Conservation (phyloP, 306 rosid genomes). For the Acmispon strigosus region DNA sequence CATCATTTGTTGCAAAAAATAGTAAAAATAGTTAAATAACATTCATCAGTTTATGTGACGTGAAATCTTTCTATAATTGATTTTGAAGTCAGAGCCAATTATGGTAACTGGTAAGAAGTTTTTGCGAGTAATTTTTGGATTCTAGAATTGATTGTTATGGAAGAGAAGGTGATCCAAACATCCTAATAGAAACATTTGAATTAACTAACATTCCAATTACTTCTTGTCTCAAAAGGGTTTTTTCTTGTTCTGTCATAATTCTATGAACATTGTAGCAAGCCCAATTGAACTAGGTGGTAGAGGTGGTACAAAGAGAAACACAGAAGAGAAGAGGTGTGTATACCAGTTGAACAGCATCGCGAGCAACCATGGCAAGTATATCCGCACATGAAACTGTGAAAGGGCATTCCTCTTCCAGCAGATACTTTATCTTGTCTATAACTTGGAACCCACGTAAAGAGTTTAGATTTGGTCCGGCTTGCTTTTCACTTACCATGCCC, state of each 20-base stretch:
- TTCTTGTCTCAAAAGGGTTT: too few species aligned
- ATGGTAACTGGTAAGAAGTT: too few species aligned
- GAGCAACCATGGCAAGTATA: conserved; percentile 75
- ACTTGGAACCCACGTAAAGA: conserved; percentile 72
- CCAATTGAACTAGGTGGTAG: neutral
- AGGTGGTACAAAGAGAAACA: too few species aligned
- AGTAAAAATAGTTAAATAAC: neutral
- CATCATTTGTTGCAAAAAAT: neutral
- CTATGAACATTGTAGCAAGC: too few species aligned
- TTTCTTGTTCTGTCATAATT: too few species aligned
- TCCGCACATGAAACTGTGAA: conserved; percentile 82
- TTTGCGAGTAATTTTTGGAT: too few species aligned
- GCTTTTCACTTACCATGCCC: conserved; percentile 70
- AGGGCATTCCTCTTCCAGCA: conserved; percentile 72
- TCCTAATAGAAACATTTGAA: too few species aligned
- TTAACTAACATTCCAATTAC: too few species aligned
- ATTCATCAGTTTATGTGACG: neutral
- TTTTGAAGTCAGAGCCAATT: too few species aligned
- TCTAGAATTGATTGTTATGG: too few species aligned
- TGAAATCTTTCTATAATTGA: too few species aligned
- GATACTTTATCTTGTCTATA: conserved; percentile 59
- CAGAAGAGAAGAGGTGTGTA: neutral
- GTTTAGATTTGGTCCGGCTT: conserved; percentile 63
- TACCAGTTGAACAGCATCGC: conserved; percentile 71
- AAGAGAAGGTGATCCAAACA: too few species aligned